Base-by-base conservation (phyloP, 306 rosid species). In the Acacia confusa region DNA sequence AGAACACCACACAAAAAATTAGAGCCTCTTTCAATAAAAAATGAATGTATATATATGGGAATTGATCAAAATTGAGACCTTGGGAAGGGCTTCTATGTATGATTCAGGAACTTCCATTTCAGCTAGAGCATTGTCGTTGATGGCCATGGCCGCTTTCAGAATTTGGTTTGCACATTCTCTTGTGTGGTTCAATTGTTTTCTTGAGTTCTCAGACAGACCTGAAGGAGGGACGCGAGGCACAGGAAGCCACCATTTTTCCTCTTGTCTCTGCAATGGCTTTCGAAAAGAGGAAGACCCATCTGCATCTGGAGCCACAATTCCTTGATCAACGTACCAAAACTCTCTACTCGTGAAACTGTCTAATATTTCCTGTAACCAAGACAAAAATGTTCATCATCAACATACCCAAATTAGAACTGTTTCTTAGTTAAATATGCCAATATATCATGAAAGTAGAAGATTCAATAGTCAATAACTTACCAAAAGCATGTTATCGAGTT, bases 161-260 rank as follows among this genome's bases (percentile, higher is more conserved):
- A 93, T 95, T 79, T 92, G 98, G 81, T 81, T 88, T 16, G 94
- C 88, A 86, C 93, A 89, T 77, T 95, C 99, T 28, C 96, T 63
- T 2, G 92, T 93, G 85, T 93, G 88, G 83, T 88, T 89, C 93
- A 95, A 83, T 76, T 90, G 92, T 82, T 91, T 93, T 72, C 97
- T 93, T 3, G 97, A 90, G 68, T 64, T 84, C 84, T 90, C 97
- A 4, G 87, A 55, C n/a, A 95, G 90, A 66, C 97, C 99, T 2
- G 89, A 86, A 17, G 92, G 82, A 3, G 97, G 94, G 25, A 95
- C 97, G 20, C 97, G 97, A 4, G 97, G 99, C 13, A 93, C 97
- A 0, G 97, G 97, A 1, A 95, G 93, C 99, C 99, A 93, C 99
- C 99, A 95, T 82, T 95, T 95, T 84, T 95, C 99, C 65, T 95